Evolutionary conservation across 495 filamentous ascomycete genomes (phyloP).

Genomic region (Chaetomium tenue): DNA sequence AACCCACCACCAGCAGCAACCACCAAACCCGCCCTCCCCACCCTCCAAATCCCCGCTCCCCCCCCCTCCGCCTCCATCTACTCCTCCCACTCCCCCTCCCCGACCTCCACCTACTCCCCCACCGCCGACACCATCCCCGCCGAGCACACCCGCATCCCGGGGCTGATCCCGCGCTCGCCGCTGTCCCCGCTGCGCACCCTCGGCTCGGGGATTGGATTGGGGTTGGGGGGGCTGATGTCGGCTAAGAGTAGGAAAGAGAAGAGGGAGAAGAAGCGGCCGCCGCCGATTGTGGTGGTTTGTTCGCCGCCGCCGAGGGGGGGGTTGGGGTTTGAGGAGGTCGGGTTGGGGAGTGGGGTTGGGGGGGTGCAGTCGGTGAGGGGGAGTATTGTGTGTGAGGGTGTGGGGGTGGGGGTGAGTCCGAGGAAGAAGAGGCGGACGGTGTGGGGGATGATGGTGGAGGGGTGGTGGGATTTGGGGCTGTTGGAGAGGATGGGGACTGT

Average conservation of each 20-base stretch:
- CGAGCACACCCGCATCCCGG: slow-evolving; percentile 31
- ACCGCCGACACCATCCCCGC: slow-evolving; percentile 24
- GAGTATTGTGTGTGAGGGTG: background rate
- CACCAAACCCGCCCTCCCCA: slow-evolving; percentile 3
- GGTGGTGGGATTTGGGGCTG: slow-evolving; percentile 52
- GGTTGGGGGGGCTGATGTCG: slow-evolving; percentile 16
- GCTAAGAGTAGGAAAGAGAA: background rate
- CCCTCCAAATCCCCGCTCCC: too few species aligned
- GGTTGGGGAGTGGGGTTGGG: background rate
- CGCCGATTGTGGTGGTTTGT: slow-evolving; percentile 26
- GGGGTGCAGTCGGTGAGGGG: slow-evolving; percentile 10
- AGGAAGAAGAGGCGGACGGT: slow-evolving; percentile 37
- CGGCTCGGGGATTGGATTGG: background rate
- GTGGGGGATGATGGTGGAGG: slow-evolving; percentile 42
- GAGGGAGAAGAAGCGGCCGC: slow-evolving; percentile 18
- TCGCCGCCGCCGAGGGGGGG: background rate
- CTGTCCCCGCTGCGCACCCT: slow-evolving; percentile 22
- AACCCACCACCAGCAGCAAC: background rate
- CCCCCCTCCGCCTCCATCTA: too few species aligned
- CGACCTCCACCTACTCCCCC: background rate
- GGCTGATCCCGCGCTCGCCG: slow-evolving; percentile 26
- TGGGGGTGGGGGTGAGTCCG: background rate
- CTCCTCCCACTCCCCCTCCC: too few species aligned
- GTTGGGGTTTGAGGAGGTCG: background rate
- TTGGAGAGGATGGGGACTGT: slow-evolving; percentile 39